phyloP scores from a whole-genome alignment of 768 basidiomycete genomes.

The Suillus spraguei region DNA sequence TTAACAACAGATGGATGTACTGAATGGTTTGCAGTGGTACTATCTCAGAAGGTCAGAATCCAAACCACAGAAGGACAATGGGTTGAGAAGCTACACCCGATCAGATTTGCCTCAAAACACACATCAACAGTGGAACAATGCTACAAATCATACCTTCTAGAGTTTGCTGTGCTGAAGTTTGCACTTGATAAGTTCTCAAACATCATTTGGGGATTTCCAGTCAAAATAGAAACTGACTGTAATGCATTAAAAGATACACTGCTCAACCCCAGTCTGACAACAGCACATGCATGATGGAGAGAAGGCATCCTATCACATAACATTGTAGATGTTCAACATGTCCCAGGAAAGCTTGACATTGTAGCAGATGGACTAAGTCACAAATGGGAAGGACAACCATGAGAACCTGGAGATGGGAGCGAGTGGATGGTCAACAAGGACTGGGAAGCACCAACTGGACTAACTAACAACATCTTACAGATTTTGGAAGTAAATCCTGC shows the following conservation, averaged over 20 bases:
- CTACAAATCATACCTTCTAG: background rate
- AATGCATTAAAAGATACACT: background rate
- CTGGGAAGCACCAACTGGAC: too few relatives aligned
- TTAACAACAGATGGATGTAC: too few relatives aligned
- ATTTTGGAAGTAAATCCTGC: fast-evolving
- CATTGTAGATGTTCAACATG: background rate
- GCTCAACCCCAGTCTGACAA: fast-evolving
- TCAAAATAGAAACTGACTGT: fast-evolving
- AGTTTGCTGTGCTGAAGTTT: background rate
- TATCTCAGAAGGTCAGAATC: too few relatives aligned
- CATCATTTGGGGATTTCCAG: background rate
- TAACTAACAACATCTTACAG: too few relatives aligned
- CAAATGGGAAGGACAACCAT: fast-evolving
- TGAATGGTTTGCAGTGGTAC: too few relatives aligned
- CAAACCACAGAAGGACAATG: too few relatives aligned
- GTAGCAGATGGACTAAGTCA: background rate
- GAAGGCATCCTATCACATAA: background rate
- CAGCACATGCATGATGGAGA: background rate
- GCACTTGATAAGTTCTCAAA: background rate
- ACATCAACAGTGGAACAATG: too few relatives aligned
- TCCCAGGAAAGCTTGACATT: background rate
- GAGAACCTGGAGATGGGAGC: too few relatives aligned
- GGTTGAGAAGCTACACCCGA: too few relatives aligned
- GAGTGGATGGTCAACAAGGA: too few relatives aligned
- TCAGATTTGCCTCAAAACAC: too few relatives aligned